phyloP scores from a whole-genome alignment of 306 rosid genomes.

The Ammopiptanthus mongolicus region DNA sequence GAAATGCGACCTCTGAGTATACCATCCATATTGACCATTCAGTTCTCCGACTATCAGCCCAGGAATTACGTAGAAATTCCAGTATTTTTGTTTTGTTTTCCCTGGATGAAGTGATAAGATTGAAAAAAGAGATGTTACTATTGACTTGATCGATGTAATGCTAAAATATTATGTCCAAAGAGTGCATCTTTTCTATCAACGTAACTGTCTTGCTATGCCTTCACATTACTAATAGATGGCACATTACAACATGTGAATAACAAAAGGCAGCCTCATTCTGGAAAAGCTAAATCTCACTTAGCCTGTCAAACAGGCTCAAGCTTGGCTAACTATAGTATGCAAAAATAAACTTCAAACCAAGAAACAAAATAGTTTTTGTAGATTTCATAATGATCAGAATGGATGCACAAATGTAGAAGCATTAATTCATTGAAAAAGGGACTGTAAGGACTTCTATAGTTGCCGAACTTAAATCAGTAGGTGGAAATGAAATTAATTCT shows the following conservation, averaged over 20 bases:
- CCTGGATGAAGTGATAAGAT: constrained; percentile 44
- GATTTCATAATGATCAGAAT: neutral
- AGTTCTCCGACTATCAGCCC: constrained; percentile 80
- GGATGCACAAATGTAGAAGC: constrained; percentile 14
- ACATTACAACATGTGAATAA: neutral
- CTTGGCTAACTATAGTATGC: neutral
- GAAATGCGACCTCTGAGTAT: constrained; percentile 76
- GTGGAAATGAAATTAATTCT: constrained; percentile 5
- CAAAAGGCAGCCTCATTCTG: neutral
- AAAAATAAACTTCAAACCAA: neutral
- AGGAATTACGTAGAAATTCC: constrained; percentile 62
- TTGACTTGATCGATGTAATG: neutral
- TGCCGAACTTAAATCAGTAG: neutral
- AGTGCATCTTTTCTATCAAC: constrained; percentile 8
- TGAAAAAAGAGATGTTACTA: constrained; percentile 15
- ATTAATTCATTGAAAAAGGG: neutral
- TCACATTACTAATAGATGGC: neutral
- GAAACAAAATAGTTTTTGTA: neutral
- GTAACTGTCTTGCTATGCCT: neutral
- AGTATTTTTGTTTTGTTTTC: constrained; percentile 65
- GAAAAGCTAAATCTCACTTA: neutral
- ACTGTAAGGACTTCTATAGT: neutral
- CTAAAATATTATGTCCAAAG: constrained; percentile 1
- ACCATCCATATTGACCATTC: constrained; percentile 99
- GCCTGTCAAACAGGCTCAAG: neutral